phyloP scores from a whole-genome alignment of 768 basidiomycete genomes.

The Tulasnella sp. region DNA sequence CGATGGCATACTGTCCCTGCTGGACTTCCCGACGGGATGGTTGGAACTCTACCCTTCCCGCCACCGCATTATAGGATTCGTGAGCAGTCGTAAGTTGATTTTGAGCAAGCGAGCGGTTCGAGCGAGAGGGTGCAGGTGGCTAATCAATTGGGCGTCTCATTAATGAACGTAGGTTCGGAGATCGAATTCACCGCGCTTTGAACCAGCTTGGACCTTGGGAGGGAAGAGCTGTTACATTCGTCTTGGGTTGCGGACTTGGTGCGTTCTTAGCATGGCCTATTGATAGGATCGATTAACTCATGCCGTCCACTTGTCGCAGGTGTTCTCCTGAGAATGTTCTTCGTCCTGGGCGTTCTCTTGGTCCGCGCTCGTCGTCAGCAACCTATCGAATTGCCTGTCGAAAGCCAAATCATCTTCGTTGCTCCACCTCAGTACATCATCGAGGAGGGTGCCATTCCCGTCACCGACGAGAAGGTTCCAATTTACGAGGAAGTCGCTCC shows the following conservation, averaged over 20 bases:
- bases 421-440: slow-evolving; percentile 1
- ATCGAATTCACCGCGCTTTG: slow-evolving; percentile 56
- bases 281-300: slow-evolving; percentile 6
- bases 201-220: slow-evolving; percentile 74
- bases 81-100: not conserved
- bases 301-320: slow-evolving; percentile 39
- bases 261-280: not conserved
- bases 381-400: not conserved
- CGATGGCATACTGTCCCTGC: not conserved
- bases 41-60: not conserved
- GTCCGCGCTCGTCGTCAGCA: slow-evolving; percentile 36
- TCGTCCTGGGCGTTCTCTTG: slow-evolving; percentile 56
- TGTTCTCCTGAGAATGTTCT: slow-evolving; percentile 73
- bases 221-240: slow-evolving; percentile 73
- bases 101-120: not conserved
- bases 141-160: too few relatives aligned
- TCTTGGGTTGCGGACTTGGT: slow-evolving; percentile 46
- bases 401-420: not conserved
- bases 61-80: not conserved
- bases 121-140: too few relatives aligned
- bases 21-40: not conserved
- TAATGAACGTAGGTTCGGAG: not conserved
- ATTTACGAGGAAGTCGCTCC: not conserved
- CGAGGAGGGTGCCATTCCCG: not conserved
- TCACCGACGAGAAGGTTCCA: not conserved